Base-by-base conservation (phyloP, 1,284 basidiomycete species). In the Peniophora sp. region DNA sequence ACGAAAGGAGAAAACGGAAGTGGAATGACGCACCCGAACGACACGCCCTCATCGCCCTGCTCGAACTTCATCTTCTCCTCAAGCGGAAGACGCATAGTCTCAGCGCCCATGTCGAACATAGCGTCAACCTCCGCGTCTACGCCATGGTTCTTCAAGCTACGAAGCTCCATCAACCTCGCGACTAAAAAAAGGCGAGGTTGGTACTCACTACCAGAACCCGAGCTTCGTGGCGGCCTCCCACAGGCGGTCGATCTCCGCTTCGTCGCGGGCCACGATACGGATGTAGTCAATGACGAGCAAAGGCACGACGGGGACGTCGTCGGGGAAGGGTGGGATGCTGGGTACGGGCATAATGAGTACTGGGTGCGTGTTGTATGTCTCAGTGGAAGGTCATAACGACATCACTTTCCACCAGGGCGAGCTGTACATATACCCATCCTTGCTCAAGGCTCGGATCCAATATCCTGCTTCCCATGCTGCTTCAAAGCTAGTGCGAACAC, bases 61-160 rank as follows among this genome's bases (percentile, higher is more conserved):
- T 69, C 67, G 53, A 58, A 70, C 49, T 62, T 58, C 59, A 69
- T 58, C 50, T 70, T 67, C 52, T 70, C 68, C 22, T 64, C 65
- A 5, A 65, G 45, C 0, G 67, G 65, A 0, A 70, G 59, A 0
- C 49, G 45, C 57, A 71, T 66, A 1, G 65, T 68, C 51, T 64
- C 63, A 9, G 59, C 56, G 5, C 69, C 69, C 60, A 69, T 60
- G 1, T 61, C 63, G 48, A 69, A 68, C 64, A 70, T 67, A 9
- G 54, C 58, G 24, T 64, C 52, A 1, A 61, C 65, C 24, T 63
- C 61, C 12, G 50, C 58, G 19, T 68, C 64, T 14, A 58, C 61
- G 6, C 66, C 67, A 50, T 69, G 65, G 53, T 69, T 68, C 60
- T 69, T 67, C 43, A 67, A 49, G 50, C 65, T 66, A 25, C 19